Conservation (phyloP, 2,329 filamentous ascomycete genomes). For the Monosporascus sp. region DNA sequence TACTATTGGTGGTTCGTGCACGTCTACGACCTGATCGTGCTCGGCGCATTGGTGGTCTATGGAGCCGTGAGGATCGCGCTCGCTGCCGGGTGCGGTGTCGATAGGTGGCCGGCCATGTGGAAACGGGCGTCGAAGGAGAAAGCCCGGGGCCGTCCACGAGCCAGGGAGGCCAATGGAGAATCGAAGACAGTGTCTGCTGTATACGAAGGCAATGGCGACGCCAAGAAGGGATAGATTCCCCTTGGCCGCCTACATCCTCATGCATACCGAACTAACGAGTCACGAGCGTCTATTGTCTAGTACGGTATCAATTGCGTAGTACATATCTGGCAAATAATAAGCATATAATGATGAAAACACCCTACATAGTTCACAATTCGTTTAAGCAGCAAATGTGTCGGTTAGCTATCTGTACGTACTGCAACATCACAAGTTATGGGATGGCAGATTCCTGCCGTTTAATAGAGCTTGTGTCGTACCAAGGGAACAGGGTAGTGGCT, state of each 20-base stretch:
- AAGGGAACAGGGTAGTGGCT: no score
- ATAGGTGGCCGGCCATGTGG: constrained; percentile 8
- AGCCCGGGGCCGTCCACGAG: neutral
- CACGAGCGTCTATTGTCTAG: neutral
- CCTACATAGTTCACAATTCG: neutral
- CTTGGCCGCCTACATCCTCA: neutral
- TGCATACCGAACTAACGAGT: neutral
- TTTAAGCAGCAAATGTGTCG: no score
- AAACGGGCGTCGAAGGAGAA: neutral
- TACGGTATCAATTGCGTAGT: neutral
- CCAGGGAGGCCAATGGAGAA: neutral
- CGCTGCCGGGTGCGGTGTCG: constrained; percentile 14
- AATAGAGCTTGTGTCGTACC: no score
- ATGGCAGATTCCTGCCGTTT: no score
- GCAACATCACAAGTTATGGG: no score
- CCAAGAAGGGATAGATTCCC: constrained; percentile 11
- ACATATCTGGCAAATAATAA: neutral
- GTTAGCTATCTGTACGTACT: no score
- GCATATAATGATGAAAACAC: neutral
- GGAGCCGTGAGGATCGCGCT: constrained; percentile 14
- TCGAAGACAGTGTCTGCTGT: neutral
- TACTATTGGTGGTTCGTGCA: constrained; percentile 94
- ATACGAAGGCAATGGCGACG: constrained; percentile 7
- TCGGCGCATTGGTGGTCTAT: constrained; percentile 27
- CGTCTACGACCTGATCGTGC: constrained; percentile 56